Base-by-base conservation (phyloP, 2,329 filamentous ascomycete genomes). In the Beauveria brongniartii region DNA sequence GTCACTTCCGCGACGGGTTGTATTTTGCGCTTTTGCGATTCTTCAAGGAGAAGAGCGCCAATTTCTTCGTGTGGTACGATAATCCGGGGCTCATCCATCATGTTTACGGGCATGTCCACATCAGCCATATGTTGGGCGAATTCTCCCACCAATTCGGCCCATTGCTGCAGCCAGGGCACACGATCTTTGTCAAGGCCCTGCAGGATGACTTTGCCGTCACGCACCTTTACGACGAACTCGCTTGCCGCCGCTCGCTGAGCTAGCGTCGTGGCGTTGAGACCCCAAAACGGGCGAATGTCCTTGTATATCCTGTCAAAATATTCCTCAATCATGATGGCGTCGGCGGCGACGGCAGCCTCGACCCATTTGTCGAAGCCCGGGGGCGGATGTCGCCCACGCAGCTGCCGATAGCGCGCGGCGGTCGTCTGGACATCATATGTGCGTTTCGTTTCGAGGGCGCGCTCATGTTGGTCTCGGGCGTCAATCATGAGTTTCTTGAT, bases 71-170 rank as follows among this genome's bases (percentile, higher is more conserved):
- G 84, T 10, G 82, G 78, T 3, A 85, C 82, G 34, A 87, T 72
- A n/a, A 89, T 70, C 24, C 85, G 77, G 30, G 85, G 80, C 68
- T 88, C 83, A 68, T 88, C 85, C 72, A 86, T 78, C 57, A 79
- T 77, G 67, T 88, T 88, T 73, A 88, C 82, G 12, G 84, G 81
- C 75, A 88, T 86, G 68, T 88, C 84, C 69, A 88, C 81, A 63
- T 88, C 84, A 5, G 85, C 85, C 24, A 88, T 69, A 55, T 78
- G 73, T 16, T 77, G 68, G 28, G 81, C 78, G 41, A 85, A 82
- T 61, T 81, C 79, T 2, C 68, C 65, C 24, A 86, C 77, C 14
- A 84, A 72, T 3, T 71, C 68, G 1, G 77, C 76, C 80, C 80
- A 82, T 24, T 76, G 70, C 66, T 78, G 67, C 48, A 81, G 66